Percentiles rank a stretch among this genome's conserved stretches.
These are phyloP conservation scores for Thraustochytrium striatum DNA, from an alignment of 352 stramenopile species.

Conservation along the genomic window DNA sequence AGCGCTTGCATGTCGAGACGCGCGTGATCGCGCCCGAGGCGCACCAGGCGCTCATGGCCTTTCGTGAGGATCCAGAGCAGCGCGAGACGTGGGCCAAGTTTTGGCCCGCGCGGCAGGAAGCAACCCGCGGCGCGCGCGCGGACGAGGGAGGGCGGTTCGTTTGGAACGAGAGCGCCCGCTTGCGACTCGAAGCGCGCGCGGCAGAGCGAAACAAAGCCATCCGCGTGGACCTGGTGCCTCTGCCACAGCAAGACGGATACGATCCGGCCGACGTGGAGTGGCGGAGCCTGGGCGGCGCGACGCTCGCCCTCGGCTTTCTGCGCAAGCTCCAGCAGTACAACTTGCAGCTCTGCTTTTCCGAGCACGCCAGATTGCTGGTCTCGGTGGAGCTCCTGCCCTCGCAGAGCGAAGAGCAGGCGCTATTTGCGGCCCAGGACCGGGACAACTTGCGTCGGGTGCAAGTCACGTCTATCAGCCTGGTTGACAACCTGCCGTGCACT, in stretches of 20 bases:
- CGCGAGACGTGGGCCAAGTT: neutral
- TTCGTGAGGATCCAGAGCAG: neutral
- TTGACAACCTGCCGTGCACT: neutral
- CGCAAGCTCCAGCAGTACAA: slow-evolving; percentile 28
- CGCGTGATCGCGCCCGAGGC: slow-evolving; percentile 5
- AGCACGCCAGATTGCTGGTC: neutral
- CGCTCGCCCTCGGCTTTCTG: slow-evolving; percentile 31
- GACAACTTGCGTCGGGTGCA: neutral
- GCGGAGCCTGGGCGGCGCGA: slow-evolving; percentile 20
- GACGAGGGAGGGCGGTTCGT: neutral
- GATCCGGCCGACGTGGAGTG: neutral
- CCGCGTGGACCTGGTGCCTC: slow-evolving; percentile 5
- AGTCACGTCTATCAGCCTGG: neutral
- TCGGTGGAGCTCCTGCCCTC: slow-evolving; percentile 34
- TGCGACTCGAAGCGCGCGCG: slow-evolving; percentile 22
- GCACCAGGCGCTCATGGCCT: slow-evolving; percentile 15
- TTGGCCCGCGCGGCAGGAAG: neutral
- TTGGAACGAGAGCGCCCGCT: slow-evolving; percentile 31
- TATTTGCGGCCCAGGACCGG: slow-evolving; percentile 7
- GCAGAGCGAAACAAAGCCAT: slow-evolving; percentile 13
- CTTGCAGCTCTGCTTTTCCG: neutral
- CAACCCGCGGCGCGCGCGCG: neutral
- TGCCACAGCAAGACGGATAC: neutral
- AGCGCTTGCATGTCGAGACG: neutral
- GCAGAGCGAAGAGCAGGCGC: neutral